These are phyloP conservation scores for Populus pruinosa DNA, from an alignment of 345 rosid species.

Conservation along the genomic window DNA sequence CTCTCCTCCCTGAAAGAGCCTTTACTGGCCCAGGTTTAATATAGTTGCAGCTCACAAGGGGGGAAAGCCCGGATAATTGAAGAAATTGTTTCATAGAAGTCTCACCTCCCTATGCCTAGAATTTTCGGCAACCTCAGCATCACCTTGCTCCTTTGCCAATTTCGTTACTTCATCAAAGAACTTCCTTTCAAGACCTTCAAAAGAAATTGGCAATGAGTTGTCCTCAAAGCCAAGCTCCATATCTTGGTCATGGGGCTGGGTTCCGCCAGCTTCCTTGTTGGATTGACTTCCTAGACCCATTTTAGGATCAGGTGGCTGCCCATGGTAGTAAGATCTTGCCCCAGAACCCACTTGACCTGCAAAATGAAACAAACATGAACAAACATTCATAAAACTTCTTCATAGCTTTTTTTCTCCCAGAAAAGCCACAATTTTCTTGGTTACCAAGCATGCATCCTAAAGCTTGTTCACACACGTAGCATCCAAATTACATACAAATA, in stretches of 20 bases:
- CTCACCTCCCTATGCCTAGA: conserved; percentile 23
- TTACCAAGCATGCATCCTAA: neutral
- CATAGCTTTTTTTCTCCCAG: neutral
- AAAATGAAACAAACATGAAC: neutral
- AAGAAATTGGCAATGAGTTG: conserved; percentile 7
- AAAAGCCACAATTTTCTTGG: neutral
- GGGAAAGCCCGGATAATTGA: neutral
- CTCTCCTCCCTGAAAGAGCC: neutral
- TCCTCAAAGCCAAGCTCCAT: conserved; percentile 26
- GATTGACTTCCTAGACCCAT: conserved; percentile 1
- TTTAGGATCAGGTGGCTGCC: conserved; percentile 2
- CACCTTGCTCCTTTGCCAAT: conserved; percentile 20
- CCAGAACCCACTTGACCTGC: conserved; percentile 7
- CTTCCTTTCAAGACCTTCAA: conserved; percentile 24
- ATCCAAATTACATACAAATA: neutral
- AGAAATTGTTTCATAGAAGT: neutral
- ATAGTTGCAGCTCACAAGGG: neutral
- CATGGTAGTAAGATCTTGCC: conserved; percentile 16
- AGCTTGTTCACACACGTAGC: neutral
- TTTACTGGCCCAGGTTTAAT: neutral
- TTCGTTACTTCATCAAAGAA: conserved; percentile 19
- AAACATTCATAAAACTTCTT: neutral
- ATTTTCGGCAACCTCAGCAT: conserved; percentile 26
- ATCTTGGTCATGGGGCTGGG: conserved; percentile 17
- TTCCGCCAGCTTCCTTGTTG: conserved; percentile 8